Conservation (phyloP, 1,284 basidiomycete species). For the Flammula alnicola region DNA sequence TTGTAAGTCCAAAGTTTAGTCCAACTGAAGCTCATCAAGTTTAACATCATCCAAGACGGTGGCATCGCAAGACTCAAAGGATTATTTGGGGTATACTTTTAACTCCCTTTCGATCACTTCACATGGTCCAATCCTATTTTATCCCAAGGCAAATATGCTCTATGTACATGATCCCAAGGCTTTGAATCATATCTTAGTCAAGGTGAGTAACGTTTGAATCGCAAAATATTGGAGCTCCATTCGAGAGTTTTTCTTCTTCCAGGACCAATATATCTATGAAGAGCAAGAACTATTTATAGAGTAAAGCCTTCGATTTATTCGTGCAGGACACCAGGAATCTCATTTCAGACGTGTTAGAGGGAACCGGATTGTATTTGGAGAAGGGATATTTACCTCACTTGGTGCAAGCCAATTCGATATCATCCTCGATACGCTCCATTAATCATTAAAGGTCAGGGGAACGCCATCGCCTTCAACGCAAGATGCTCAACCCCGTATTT, state of each 20-base stretch:
- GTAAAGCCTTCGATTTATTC: slow-evolving; percentile 15
- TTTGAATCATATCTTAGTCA: slow-evolving; percentile 32
- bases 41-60: slow-evolving; percentile 26
- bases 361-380: slow-evolving; percentile 24
- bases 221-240: neutral
- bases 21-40: neutral
- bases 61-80: slow-evolving; percentile 29
- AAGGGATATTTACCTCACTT: slow-evolving; percentile 21
- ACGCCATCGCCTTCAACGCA: slow-evolving; percentile 47
- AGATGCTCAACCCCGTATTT: slow-evolving; percentile 54
- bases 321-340: neutral
- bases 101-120: no score
- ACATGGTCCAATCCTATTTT: no score
- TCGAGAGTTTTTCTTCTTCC: neutral
- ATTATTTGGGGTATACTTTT: slow-evolving; percentile 15
- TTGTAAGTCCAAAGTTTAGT: slow-evolving; percentile 5
- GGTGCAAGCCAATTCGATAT: slow-evolving; percentile 10
- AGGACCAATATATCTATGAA: slow-evolving; percentile 33
- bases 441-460: slow-evolving; percentile 17
- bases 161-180: slow-evolving; percentile 34
- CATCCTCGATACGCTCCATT: no score
- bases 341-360: slow-evolving; percentile 5
- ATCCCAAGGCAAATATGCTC: slow-evolving; percentile 19
- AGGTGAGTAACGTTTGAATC: slow-evolving; percentile 17
- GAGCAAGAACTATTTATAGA: slow-evolving; percentile 29